Conservation (phyloP, 345 rosid genomes). For the Psidium friedrichsthalianum region DNA sequence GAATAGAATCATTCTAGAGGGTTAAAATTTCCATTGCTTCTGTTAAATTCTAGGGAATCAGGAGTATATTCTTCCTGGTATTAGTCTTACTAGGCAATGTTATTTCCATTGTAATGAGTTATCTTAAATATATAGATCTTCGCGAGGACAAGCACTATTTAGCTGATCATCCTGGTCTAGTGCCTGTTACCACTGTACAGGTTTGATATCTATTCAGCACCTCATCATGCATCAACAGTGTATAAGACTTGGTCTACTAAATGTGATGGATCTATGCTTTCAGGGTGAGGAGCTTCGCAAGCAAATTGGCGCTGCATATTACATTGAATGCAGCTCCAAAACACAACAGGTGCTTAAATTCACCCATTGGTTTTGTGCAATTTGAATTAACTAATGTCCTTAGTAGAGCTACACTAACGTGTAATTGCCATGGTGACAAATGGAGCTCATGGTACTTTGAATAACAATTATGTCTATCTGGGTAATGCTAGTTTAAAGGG, state of each 20-base stretch:
- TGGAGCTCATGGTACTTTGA: not conserved
- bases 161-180: conserved; percentile 92
- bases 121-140: conserved; percentile 48
- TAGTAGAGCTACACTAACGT: not conserved
- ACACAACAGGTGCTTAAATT: conserved; percentile 72
- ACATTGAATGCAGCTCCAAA: conserved; percentile 97
- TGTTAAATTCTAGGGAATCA: not conserved
- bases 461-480: not conserved
- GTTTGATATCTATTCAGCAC: conserved; percentile 17
- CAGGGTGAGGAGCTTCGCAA: conserved; percentile 97
- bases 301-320: conserved; percentile 79
- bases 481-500: not conserved
- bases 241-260: not conserved
- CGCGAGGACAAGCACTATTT: conserved; percentile 90
- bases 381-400: not conserved
- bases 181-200: conserved; percentile 90
- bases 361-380: not conserved
- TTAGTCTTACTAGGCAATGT: not conserved
- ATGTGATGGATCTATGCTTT: not conserved
- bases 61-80: not conserved
- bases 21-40: not conserved
- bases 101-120: not conserved
- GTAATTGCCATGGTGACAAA: not conserved
- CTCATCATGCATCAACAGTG: not conserved
- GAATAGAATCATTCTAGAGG: not conserved